phyloP scores from a whole-genome alignment of 208 protist genomes.

The Acanthamoeba triangularis region DNA sequence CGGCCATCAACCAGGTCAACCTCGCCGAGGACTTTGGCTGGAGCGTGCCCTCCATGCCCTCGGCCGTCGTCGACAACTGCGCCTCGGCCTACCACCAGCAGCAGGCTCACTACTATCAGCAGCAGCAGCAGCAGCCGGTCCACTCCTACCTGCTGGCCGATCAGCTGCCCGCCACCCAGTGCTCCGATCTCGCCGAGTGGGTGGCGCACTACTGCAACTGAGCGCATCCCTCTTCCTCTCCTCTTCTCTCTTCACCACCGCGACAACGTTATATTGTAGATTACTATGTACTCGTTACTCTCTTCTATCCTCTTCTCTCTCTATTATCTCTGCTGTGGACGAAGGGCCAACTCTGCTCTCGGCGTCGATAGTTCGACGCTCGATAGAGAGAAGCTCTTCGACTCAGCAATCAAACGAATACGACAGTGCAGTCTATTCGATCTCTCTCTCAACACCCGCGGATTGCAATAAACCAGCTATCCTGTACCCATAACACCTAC shows the following conservation, averaged over 20 bases:
- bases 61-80: slow-evolving; percentile 33
- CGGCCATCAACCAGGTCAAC: slow-evolving; percentile 65
- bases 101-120: not conserved
- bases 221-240: not conserved
- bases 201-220: slow-evolving; percentile 37
- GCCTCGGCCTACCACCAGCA: slow-evolving; percentile 12
- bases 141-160: slow-evolving; percentile 21
- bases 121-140: not conserved
- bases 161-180: slow-evolving; percentile 22
- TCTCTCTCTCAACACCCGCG: not conserved
- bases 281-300: slow-evolving; percentile 65
- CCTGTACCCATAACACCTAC: not conserved
- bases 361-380: slow-evolving; percentile 18
- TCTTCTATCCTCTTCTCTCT: not conserved
- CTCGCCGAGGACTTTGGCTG: slow-evolving; percentile 60
- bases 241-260: not conserved
- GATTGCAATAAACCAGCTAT: not conserved
- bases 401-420: not conserved
- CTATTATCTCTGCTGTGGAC: not conserved
- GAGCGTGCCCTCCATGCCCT: slow-evolving; percentile 39
- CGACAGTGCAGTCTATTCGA: slow-evolving; percentile 4
- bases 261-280: slow-evolving; percentile 69
- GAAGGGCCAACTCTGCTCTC: not conserved
- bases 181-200: slow-evolving; percentile 57
- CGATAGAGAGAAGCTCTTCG: not conserved